Base-by-base conservation (phyloP, 176 grass and related monocot genomes). In the Phoenix dactylifera region DNA sequence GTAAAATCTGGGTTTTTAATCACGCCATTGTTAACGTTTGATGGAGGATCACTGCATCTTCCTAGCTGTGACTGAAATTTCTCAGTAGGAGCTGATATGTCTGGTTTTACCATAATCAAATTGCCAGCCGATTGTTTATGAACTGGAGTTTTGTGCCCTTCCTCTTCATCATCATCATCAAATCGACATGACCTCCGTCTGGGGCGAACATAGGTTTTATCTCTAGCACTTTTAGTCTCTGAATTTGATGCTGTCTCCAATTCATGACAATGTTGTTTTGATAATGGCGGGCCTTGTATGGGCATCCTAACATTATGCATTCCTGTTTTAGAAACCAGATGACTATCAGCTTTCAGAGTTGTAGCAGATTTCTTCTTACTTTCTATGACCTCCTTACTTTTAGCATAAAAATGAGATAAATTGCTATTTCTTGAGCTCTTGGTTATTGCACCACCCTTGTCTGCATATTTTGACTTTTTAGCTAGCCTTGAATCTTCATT, bases 141-240 rank as follows among this genome's bases (percentile, higher is more conserved):
- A 71, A 87, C 61, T 58, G 81, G 87, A 55, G 84, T 86, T 50
- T 66, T 68, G 23, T 80, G 76, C 63, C 85, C 87, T 86, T 88
- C 83, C 57, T 74, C 64, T 1, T 48, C 44, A 59, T 44, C 35
- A 1, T 88, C 76, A 59, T 92, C 84, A 59, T 88, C 79, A 80
- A 83, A 35, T 10, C 64, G 63, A 64, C 82, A 82, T 4, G 81
- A 73, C 78, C 73, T 92, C 73, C 87, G 82, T 74, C 70, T 86
- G 65, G 72, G 52, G 12, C 19, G 51, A 16, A 56, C 51, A 55
- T 73, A 60, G 57, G 77, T 54, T 63, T 60, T 60, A 77, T 72
- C 69, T 62, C 28, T 24, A 79, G 19, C 56, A 70, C 18, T 44
- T 54, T 74, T 62, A 69, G 68, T 58, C 62, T 59, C 25, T 52